phyloP scores from a whole-genome alignment of 352 stramenopile genomes.

The Globisporangium lucens region DNA sequence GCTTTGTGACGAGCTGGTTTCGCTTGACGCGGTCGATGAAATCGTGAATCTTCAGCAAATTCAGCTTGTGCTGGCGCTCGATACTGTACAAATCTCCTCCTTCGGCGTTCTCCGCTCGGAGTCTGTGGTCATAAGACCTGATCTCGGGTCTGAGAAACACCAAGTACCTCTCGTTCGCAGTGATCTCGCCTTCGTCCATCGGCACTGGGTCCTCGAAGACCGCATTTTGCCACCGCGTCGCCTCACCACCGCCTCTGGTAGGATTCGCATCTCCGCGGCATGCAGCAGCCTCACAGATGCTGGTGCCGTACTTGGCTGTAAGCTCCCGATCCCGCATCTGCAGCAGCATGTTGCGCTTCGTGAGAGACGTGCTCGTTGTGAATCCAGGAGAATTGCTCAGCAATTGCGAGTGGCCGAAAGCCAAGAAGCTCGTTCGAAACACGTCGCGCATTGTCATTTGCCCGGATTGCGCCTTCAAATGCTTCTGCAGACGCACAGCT shows the following conservation, averaged over 20 bases:
- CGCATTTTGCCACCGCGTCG: slow-evolving; percentile 17
- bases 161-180: slow-evolving; percentile 53
- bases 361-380: slow-evolving; percentile 26
- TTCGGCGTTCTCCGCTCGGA: slow-evolving; percentile 44
- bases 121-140: slow-evolving; percentile 44
- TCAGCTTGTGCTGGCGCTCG: slow-evolving; percentile 41
- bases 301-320: slow-evolving; percentile 42
- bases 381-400: not conserved
- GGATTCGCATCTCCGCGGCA: slow-evolving; percentile 14
- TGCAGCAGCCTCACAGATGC: slow-evolving; percentile 26
- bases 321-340: slow-evolving; percentile 53
- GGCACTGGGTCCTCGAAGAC: slow-evolving; percentile 71
- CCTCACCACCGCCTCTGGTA: slow-evolving; percentile 5
- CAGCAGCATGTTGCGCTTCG: slow-evolving; percentile 63
- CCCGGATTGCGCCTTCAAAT: slow-evolving; percentile 35
- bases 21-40: slow-evolving; percentile 57
- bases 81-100: slow-evolving; percentile 32
- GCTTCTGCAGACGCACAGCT: slow-evolving; percentile 43
- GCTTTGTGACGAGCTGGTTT: slow-evolving; percentile 21
- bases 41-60: slow-evolving; percentile 56
- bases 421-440: slow-evolving; percentile 38
- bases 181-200: slow-evolving; percentile 54
- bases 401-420: slow-evolving; percentile 7
- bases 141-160: slow-evolving; percentile 62
- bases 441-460: slow-evolving; percentile 31